Conservation (phyloP, 768 basidiomycete species). For the Mycena chlorophos region DNA sequence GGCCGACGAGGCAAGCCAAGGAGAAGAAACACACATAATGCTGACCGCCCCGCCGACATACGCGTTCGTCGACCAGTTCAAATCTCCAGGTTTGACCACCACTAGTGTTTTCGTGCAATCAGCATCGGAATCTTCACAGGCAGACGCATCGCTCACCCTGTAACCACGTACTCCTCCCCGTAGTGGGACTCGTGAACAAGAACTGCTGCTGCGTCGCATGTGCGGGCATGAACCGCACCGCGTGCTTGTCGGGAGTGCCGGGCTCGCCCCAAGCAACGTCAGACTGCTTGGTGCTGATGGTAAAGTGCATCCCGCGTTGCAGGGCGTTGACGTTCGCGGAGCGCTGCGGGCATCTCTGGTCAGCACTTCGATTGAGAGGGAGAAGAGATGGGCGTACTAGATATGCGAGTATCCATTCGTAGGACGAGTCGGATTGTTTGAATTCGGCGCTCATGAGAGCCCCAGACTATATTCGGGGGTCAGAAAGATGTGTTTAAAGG, state of each 20-base stretch:
- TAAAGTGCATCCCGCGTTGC: constrained; percentile 3
- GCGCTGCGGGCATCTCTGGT: neutral
- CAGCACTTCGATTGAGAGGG: no score
- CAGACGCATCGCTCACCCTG: constrained; percentile 14
- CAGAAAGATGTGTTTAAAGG: neutral
- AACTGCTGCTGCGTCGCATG: constrained; percentile 12
- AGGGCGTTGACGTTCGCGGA: constrained; percentile 11
- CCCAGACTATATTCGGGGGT: constrained; percentile 1
- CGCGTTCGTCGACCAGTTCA: constrained; percentile 6
- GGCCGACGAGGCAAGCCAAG: neutral
- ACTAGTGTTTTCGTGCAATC: neutral
- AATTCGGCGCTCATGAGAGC: constrained; percentile 14
- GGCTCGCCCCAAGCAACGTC: constrained; percentile 13
- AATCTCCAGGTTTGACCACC: constrained; percentile 6
- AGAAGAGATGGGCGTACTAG: neutral
- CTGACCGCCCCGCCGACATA: constrained; percentile 7
- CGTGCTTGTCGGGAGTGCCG: no score
- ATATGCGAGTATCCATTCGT: constrained; percentile 19
- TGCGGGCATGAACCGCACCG: constrained; percentile 13
- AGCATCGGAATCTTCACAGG: no score
- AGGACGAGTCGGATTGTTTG: constrained; percentile 7
- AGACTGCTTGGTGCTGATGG: constrained; percentile 16
- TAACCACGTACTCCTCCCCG: constrained; percentile 13
- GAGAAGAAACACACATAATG: constrained; percentile 4
- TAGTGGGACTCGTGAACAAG: constrained; percentile 3